phyloP scores from a whole-genome alignment of 345 rosid genomes.

The Eucalyptus brandiana region DNA sequence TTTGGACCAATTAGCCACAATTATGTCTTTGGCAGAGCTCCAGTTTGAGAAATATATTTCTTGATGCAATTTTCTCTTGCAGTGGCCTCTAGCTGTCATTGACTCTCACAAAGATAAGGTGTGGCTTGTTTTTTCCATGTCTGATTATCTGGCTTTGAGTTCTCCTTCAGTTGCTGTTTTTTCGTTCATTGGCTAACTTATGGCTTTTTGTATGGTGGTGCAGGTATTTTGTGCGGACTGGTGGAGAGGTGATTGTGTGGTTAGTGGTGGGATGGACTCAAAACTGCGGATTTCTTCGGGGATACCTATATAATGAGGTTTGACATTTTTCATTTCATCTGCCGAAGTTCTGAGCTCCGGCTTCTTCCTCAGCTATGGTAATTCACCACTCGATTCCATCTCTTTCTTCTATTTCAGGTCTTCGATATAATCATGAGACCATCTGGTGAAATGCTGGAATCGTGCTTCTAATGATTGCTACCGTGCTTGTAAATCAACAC shows the following conservation, averaged over 20 bases:
- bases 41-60: not conserved
- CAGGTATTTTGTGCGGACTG: constrained; percentile 94
- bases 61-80: constrained; percentile 17
- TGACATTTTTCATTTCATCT: not conserved
- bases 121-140: not conserved
- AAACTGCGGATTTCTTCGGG: constrained; percentile 68
- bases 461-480: not conserved
- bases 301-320: constrained; percentile 15
- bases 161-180: not conserved
- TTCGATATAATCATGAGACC: not conserved
- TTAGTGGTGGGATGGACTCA: constrained; percentile 89
- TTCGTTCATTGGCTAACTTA: not conserved
- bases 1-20: not conserved
- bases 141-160: not conserved
- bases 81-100: constrained; percentile 90
- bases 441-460: not conserved
- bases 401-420: not conserved
- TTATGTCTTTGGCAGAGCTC: not conserved
- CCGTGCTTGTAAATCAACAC: not conserved
- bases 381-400: not conserved
- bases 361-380: not conserved
- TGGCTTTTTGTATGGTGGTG: not conserved
- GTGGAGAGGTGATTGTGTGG: constrained; percentile 79
- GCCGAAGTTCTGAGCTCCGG: not conserved
- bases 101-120: constrained; percentile 86